Conservation (phyloP, 1,284 basidiomycete genomes). For the Tilletiaria anomala region DNA sequence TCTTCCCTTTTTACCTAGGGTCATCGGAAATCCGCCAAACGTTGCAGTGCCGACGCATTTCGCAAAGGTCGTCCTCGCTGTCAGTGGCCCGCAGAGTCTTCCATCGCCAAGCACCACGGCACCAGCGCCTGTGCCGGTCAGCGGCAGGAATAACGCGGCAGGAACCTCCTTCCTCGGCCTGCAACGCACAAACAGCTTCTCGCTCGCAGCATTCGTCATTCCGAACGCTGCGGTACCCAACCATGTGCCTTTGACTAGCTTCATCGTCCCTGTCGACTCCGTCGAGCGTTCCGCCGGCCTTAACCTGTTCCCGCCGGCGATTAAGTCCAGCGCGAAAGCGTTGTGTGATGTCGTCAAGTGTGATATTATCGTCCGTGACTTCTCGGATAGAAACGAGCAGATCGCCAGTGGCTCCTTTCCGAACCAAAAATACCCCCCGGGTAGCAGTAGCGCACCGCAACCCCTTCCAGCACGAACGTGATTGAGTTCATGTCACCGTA, state of each 20-base stretch:
- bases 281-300: conserved; percentile 86
- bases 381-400: conserved; percentile 9
- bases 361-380: conserved; percentile 29
- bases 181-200: no score
- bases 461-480: no score
- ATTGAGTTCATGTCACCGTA: no score
- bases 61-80: conserved; percentile 74
- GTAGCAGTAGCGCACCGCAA: no score
- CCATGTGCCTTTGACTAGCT: conserved; percentile 25
- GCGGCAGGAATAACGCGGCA: neutral
- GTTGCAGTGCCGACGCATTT: conserved; percentile 93
- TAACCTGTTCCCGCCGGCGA: conserved; percentile 66
- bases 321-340: conserved; percentile 67
- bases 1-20: conserved; percentile 49
- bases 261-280: conserved; percentile 52
- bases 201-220: conserved; percentile 30
- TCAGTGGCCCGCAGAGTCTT: no score
- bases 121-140: neutral
- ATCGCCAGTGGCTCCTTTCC: no score
- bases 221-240: conserved; percentile 38
- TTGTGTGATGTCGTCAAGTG: conserved; percentile 51
- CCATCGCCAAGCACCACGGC: no score
- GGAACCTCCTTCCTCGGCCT: conserved; percentile 6
- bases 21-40: conserved; percentile 80
- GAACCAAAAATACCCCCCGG: no score